Conservation (phyloP, 2,329 filamentous ascomycete species). For the Geosmithia flava region DNA sequence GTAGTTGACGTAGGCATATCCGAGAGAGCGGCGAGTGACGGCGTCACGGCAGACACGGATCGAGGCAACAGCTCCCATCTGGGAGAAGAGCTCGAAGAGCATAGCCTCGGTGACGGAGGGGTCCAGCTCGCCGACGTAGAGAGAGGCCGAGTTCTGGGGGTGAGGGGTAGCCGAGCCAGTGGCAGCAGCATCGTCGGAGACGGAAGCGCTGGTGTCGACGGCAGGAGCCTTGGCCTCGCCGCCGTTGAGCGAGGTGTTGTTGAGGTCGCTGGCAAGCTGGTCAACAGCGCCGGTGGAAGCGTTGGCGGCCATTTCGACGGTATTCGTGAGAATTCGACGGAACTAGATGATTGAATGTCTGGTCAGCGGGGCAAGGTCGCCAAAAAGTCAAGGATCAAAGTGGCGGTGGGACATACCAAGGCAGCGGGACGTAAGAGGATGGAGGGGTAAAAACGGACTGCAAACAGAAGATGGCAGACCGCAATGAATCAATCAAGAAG, state of each 20-base stretch:
- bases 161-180: constrained; percentile 63
- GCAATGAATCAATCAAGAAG: constrained; percentile 9
- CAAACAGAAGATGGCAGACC: constrained; percentile 4
- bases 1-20: constrained; percentile 99
- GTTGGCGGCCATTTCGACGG: constrained; percentile 46
- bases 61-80: constrained; percentile 95
- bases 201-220: constrained; percentile 62
- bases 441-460: background rate
- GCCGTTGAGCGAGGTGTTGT: constrained; percentile 58
- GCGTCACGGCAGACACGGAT: constrained; percentile 99
- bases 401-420: background rate
- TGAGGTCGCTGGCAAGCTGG: constrained; percentile 69
- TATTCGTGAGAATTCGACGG: constrained; percentile 4
- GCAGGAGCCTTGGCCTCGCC: constrained; percentile 54
- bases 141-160: constrained; percentile 88
- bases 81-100: constrained; percentile 99
- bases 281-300: constrained; percentile 52
- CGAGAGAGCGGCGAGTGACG: constrained; percentile 94
- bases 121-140: constrained; percentile 98
- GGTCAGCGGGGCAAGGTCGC: constrained; percentile 3
- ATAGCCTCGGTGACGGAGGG: constrained; percentile 97
- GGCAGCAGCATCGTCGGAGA: constrained; percentile 49
- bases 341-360: constrained; percentile 3
- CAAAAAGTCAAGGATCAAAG: constrained; percentile 1
- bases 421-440: background rate